Conservation (phyloP, 208 protist species). For the Trypanosoma caninum region DNA sequence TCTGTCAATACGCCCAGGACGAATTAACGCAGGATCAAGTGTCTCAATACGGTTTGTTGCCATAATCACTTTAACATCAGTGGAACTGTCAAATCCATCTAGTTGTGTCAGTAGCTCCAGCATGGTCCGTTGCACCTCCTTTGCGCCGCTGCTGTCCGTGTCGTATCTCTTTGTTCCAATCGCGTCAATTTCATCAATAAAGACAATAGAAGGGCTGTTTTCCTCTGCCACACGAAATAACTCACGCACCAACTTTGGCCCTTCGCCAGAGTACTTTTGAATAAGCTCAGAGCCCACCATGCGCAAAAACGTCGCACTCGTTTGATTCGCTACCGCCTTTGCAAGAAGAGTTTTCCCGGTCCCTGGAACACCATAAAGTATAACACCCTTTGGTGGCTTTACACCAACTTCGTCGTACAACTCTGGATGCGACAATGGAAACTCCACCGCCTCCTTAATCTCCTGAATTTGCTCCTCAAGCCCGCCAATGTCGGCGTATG, state of each 20-base stretch:
- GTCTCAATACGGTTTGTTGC: constrained; percentile 99
- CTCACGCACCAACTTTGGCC: constrained; percentile 99
- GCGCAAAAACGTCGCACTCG: constrained; percentile 99
- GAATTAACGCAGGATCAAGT: constrained; percentile 99
- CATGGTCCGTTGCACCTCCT: constrained; percentile 99
- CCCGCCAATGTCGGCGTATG: constrained; percentile 99
- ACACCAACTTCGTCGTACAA: constrained; percentile 99
- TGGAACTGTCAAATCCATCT: constrained; percentile 99
- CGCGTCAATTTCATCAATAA: constrained; percentile 99
- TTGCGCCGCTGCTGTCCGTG: constrained; percentile 96
- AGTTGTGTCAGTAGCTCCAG: constrained; percentile 99
- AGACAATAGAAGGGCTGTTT: constrained; percentile 99
- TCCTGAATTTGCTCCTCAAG: constrained; percentile 99
- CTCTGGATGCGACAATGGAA: constrained; percentile 99
- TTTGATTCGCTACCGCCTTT: constrained; percentile 99
- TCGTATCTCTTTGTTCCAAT: constrained; percentile 99
- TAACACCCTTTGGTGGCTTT: constrained; percentile 99
- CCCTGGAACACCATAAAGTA: constrained; percentile 99
- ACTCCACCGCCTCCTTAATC: constrained; percentile 99
- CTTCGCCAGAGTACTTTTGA: constrained; percentile 99
- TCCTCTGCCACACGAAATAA: constrained; percentile 99
- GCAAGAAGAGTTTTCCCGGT: constrained; percentile 99
- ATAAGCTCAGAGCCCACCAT: constrained; percentile 99
- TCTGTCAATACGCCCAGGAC: constrained; percentile 99
- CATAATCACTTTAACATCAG: constrained; percentile 99